Conservation (phyloP, 768 basidiomycete species). For the Neoboletus subvelutipes region DNA sequence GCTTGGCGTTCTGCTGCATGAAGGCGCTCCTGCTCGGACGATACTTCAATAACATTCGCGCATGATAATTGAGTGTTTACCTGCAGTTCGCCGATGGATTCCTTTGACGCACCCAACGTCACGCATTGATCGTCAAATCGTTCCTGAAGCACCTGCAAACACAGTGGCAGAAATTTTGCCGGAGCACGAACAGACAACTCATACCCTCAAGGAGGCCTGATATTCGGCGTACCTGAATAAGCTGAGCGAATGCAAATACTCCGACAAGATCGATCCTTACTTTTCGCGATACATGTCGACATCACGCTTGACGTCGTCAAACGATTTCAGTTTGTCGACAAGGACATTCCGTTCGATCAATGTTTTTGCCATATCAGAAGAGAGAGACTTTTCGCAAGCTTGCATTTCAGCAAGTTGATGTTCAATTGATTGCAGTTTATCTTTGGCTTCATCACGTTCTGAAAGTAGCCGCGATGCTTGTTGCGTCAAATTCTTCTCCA, state of each 20-base stretch:
- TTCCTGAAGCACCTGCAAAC: conserved; percentile 49
- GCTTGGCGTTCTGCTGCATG: conserved; percentile 17
- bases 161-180: neutral
- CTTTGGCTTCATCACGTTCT: conserved; percentile 25
- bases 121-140: conserved; percentile 58
- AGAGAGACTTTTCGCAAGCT: conserved; percentile 16
- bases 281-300: conserved; percentile 22
- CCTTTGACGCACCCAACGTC: conserved; percentile 53
- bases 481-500: conserved; percentile 26
- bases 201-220: conserved; percentile 26
- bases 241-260: neutral
- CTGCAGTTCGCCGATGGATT: conserved; percentile 53
- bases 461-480: conserved; percentile 27
- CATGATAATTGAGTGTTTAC: conserved; percentile 21
- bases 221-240: conserved; percentile 19
- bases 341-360: conserved; percentile 21
- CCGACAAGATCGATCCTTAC: conserved; percentile 14
- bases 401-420: conserved; percentile 18
- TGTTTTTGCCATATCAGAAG: conserved; percentile 16
- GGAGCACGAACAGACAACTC: neutral
- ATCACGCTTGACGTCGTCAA: conserved; percentile 22
- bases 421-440: conserved; percentile 15
- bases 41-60: neutral
- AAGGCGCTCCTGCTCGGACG: conserved; percentile 23
- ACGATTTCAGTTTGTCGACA: conserved; percentile 20